Base-by-base conservation (phyloP, 768 basidiomycete genomes). In the Podaxis sp. region DNA sequence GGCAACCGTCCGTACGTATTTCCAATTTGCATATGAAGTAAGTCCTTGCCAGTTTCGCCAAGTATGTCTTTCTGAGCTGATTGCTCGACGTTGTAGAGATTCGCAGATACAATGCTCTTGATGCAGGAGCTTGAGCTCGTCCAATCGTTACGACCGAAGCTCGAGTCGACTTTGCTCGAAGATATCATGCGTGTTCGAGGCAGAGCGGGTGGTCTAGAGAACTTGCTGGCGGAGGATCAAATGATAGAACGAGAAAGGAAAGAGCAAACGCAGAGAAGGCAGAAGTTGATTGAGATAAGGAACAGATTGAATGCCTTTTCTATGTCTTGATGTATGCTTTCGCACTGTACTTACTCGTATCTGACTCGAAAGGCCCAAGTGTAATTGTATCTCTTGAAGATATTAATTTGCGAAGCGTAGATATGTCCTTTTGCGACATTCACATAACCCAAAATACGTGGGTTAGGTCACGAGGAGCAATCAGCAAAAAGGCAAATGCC, bases 1-100 rank as follows among this genome's bases (percentile, higher is more conserved):
- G 80, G 81, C 85, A 0, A 79, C 80, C 17, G 81, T 85, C 0
- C 77, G 79, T 0, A 85, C 83, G 4, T 88, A 84, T 63, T 86
- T 82, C 67, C 78, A 83, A 41, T 76, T 86, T 0, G 79, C 85
- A 6, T 80, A 76, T 72, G 82, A 83, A 76, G 85, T 83, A 61
- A 19, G 72, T 59, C 2, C 50, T n/a, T 29, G 29, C 29, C 17
- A 4, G 50, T 60, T 27, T 27, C 22, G 19, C 46, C 12, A 2
- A 15, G n/a, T n/a, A 8, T 6, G 24, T 55, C n/a, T 12, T 17
- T 15, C 15, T 13, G 5, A 9, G 12, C 22, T 52, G 29, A 50
- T 22, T 3, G 43, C 41, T 3, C 22, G 38, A 13, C 24, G 12
- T 33, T 50, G 17, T 27, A 88, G 87, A 80, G 85, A 9, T 74